Evolutionary conservation across 2,329 filamentous ascomycete genomes (phyloP), one percentile per base, ranked within the genome.

Genomic region (Colletotrichum lupini): DNA sequence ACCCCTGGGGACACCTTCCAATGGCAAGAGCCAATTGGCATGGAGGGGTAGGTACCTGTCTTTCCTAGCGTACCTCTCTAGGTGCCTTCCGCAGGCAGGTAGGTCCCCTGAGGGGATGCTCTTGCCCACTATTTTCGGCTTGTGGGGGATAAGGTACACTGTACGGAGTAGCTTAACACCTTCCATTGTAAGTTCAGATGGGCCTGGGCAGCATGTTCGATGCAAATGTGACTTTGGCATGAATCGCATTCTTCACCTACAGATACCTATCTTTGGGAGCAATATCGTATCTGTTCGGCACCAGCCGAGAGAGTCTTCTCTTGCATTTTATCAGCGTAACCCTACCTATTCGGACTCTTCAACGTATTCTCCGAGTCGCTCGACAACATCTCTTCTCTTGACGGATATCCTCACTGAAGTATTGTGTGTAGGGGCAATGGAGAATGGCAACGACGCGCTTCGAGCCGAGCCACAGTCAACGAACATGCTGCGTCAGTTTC

Each of bases 1-100:
- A 32, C n/a, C 49, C 42, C 16, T 49, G 14, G 19, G 52, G 52
- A 7, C 35, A 6, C 12, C 19, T 49, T 16, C 28, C 26, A 12
- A 7, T 35, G n/a, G 46, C 28, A 35, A 26, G 60, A 30, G 8
- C 16, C 22, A 49, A n/a, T 49, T n/a, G 28, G 16, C 30, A 28
- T 63, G 65, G 65, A 68, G 69, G 58, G 69, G 65, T 63, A 53
- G 22, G 11, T 62, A 56, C 68, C 68, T 61, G 57, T 14, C 37
- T 42, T 42, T 6, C 37, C 16, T 42, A 42, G 37, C 6, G 37
- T 19, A 14, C 37, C 37, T 42, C 37, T 42, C 16, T 19, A 42
- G 37, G 6, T 42, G 16, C 37, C 14, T 42, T 42, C 37, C 1
- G 1, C 19, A 22, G 8, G 42, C 32, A 35, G 32, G 32, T 22